phyloP scores from a whole-genome alignment of 2,329 filamentous ascomycete species.

The Aschersonia sp. region DNA sequence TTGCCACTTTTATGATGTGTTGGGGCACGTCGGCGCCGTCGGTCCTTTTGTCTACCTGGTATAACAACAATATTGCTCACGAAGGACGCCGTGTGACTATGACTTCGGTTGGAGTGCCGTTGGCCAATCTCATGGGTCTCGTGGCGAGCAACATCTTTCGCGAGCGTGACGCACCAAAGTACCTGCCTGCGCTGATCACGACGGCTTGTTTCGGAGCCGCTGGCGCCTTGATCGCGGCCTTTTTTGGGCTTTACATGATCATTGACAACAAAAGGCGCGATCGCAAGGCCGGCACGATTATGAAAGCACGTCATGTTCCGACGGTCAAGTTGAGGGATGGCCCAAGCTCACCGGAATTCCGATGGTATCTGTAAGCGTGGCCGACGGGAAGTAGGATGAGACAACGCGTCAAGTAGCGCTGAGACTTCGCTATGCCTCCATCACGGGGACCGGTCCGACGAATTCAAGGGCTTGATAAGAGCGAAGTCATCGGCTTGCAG shows the following conservation, averaged over 20 bases:
- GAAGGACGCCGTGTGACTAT: conserved; percentile 58
- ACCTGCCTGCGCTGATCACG: conserved; percentile 49
- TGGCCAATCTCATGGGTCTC: conserved; percentile 66
- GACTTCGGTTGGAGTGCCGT: conserved; percentile 57
- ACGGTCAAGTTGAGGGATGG: conserved; percentile 35
- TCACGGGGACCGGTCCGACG: conserved; percentile 14
- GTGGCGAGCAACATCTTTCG: conserved; percentile 57
- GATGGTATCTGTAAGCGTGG: conserved; percentile 29
- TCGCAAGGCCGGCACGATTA: conserved; percentile 30
- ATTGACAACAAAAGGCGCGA: conserved; percentile 39
- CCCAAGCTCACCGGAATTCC: conserved; percentile 28
- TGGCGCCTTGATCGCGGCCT: conserved; percentile 38
- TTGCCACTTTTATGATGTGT: conserved; percentile 69
- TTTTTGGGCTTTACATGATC: conserved; percentile 48
- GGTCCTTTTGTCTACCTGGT: conserved; percentile 51
- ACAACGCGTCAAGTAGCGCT: too few species aligned
- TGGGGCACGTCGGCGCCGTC: conserved; percentile 66
- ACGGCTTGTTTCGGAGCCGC: conserved; percentile 50
- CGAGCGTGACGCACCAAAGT: conserved; percentile 48
- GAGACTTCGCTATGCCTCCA: too few species aligned
- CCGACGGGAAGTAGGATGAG: too few species aligned
- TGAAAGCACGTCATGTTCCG: conserved; percentile 30
- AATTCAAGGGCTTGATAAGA: conserved; percentile 14
- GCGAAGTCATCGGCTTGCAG: conserved; percentile 16
- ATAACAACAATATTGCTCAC: conserved; percentile 73